Evolutionary conservation across 2,329 filamentous ascomycete species (phyloP).

Genomic region (Fusarium bulbicola): DNA sequence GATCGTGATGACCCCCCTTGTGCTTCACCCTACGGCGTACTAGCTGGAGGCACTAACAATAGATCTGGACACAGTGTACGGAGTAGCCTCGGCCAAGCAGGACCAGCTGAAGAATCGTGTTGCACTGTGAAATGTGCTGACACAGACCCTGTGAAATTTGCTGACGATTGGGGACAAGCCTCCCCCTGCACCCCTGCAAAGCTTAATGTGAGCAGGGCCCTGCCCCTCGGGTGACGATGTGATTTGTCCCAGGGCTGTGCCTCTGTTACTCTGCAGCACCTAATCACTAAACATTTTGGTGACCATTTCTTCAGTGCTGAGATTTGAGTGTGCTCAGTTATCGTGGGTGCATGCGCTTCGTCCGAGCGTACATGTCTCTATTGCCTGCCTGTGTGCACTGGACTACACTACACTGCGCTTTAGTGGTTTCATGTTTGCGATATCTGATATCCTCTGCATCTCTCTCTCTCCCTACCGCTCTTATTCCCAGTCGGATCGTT

Average conservation of each 20-base stretch:
- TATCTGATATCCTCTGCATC: neutral
- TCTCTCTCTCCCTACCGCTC: neutral
- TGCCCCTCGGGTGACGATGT: slow-evolving; percentile 1
- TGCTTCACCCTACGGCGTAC: neutral
- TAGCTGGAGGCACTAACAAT: neutral
- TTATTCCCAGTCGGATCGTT: neutral
- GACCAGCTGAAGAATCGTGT: neutral
- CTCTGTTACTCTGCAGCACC: neutral
- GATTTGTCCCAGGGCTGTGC: neutral
- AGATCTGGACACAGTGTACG: slow-evolving; percentile 1
- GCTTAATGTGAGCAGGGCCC: neutral
- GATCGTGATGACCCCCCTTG: neutral
- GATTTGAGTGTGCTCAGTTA: neutral
- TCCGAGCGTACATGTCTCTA: slow-evolving; percentile 9
- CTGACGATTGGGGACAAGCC: neutral
- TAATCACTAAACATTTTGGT: neutral
- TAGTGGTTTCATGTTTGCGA: neutral
- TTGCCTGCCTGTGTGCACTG: neutral
- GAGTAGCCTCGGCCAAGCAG: neutral
- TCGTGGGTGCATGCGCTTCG: neutral
- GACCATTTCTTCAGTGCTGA: neutral
- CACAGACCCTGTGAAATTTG: neutral
- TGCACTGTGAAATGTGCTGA: neutral
- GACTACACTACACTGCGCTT: neutral
- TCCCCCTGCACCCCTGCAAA: neutral